Base-by-base conservation (phyloP, 176 grass and related monocot genomes). In the Oryza meyeriana region DNA sequence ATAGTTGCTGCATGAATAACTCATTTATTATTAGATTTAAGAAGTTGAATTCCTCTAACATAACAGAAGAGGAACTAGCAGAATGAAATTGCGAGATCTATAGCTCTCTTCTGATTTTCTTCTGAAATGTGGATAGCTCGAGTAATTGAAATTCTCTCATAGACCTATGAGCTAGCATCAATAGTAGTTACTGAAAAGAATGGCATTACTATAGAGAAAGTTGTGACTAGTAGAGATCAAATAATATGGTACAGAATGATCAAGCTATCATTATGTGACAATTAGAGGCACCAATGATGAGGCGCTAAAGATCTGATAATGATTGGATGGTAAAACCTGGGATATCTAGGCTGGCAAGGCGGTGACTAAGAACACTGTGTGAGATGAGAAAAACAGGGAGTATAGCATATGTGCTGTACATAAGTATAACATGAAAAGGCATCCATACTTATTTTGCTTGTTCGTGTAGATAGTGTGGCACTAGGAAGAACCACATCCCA, bases 1-100 rank as follows among this genome's bases (percentile, higher is more conserved):
- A 29, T 98, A 98, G 79, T 98, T 98, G 92, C 95, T 98, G 90
- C 92, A 91, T 31, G 48, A 70, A 65, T 35, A 65, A 35, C 14
- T 64, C 35, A 57, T 18, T 18, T 4, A 8, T 76, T 33, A 76
- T 14, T 14, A 76, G 16, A 68, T 57, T 65, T 39, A 1, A 26
- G 4, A 39, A 52, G 69, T 25, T 14, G 3, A 18, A 12, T 33
- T 66, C 34, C 28, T 81, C 35, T 27, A 0, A 0, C 18, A 78
- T 17, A 7, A 6, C 14, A 67, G 8, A 76, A 38, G 17, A 13
- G 24, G 24, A 14, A 28, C 34, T 14, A 59, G 10, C 11, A 78
- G n/a, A 73, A 73, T 40, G 26, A 65, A 42, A 35, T 12, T 66
- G 33, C 0, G 1, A 66, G 12, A 5, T 41, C 4, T 7, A 24